These are phyloP conservation scores for Singerocomus inundabilis DNA, from an alignment of 1,284 basidiomycete species.

Conservation along the genomic window DNA sequence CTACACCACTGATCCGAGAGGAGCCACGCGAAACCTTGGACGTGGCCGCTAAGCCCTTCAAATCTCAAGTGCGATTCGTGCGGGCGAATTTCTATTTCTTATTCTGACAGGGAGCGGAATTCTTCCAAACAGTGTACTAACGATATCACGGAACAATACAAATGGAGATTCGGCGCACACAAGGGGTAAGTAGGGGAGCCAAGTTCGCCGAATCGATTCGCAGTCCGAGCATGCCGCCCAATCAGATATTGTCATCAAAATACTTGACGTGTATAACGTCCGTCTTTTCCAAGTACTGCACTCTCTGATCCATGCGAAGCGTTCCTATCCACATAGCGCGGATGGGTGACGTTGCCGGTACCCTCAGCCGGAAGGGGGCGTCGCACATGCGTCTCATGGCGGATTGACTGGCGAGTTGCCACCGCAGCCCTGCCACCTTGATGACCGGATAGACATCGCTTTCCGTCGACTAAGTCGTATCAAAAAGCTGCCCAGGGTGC, in stretches of 20 bases:
- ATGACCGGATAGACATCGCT: conserved; percentile 10
- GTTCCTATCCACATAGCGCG: conserved; percentile 24
- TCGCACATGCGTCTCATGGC: conserved; percentile 15
- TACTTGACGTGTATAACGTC: conserved; percentile 29
- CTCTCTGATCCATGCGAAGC: conserved; percentile 28
- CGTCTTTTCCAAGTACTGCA: conserved; percentile 18
- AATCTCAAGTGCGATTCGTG: conserved; percentile 29
- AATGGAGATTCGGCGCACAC: conserved; percentile 30
- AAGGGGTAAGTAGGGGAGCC: conserved; percentile 5
- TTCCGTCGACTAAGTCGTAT: conserved; percentile 20
- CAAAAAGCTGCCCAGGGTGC: conserved; percentile 24
- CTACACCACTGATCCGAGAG: conserved; percentile 24
- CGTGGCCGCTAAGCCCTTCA: conserved; percentile 15
- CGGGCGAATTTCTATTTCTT: conserved; percentile 24
- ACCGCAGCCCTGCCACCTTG: conserved; percentile 23
- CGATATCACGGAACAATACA: conserved; percentile 22
- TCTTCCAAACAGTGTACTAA: conserved; percentile 21
- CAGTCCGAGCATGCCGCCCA: conserved; percentile 15
- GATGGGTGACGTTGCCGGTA: conserved; percentile 23
- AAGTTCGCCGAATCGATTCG: conserved; percentile 30
- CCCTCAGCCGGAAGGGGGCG: conserved; percentile 19
- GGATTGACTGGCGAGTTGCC: conserved; percentile 25
- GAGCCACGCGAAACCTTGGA: conserved; percentile 25
- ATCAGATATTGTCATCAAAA: conserved; percentile 23
- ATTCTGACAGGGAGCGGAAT: conserved; percentile 14